Base-by-base conservation (phyloP, 768 basidiomycete species). In the Rhizopogon vulgaris region DNA sequence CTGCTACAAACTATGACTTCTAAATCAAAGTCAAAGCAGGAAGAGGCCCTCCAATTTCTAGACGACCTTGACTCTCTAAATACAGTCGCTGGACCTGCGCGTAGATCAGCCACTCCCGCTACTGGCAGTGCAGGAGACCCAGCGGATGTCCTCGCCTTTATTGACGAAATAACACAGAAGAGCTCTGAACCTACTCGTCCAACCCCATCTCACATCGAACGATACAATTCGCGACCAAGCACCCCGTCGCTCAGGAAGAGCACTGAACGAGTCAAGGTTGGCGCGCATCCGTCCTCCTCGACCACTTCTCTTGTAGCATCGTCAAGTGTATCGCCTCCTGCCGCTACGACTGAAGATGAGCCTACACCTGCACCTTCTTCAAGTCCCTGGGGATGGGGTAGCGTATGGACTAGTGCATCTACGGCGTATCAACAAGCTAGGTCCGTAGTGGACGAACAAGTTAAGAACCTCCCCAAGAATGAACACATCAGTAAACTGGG, bases 81-180 rank as follows among this genome's bases (percentile, higher is more conserved):
- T 17, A 77, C 79, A 22, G 52, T 61, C n/a, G 49, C 58, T n/a
- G 51, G 42, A 5, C 56, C 65, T 1, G 52, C 67, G 14, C 59
- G 53, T 34, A 62, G 52, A 58, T 24, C 62, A 6, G 42, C 56
- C 5, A 3, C 22, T 22, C 22, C 22, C 22, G 54, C 52, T 38
- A 62, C 67, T 40, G 59, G 61, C 50, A 74, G 72, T 37, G 79
- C 80, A 56, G 84, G 82, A 30, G 87, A 94, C 58, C 80, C 80
- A 52, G 83, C 85, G 3, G 89, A 91, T 56, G 93, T 90, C 24
- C 81, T 94, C 25, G 93, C 92, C 14, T 95, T 94, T 74, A 81
- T 96, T 38, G 90, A 96, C 66, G 91, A 96, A 70, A 91, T 95
- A 57, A 93, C 90, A 0, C 90, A 90, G 79, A 94, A 92, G 71